Base-by-base conservation (phyloP, 306 rosid genomes). In the Luffa acutangula region DNA sequence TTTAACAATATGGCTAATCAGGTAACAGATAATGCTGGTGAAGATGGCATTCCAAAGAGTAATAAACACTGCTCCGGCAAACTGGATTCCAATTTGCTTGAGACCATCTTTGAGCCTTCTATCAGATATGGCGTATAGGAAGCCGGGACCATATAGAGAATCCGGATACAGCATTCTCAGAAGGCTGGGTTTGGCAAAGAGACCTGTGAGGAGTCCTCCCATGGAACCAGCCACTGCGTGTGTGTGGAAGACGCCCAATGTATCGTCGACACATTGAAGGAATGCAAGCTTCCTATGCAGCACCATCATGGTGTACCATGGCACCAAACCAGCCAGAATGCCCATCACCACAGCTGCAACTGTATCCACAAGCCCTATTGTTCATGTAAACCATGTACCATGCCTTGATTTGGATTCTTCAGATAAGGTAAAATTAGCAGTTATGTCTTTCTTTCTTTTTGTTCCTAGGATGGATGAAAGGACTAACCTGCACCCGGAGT, bases 241-340 rank as follows among this genome's bases (percentile, higher is more conserved):
- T 2, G 97, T 90, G 82, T 90, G 96, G 83, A 90, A 89, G 59
- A 85, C 97, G 13, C 93, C 96, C 20, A 90, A 43, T 46, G 93
- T 92, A 78, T 89, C 97, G n/a, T 90, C 97, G 31, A 90, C 93
- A 5, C 89, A 83, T 42, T 84, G 89, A 80, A 88, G 87, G 81
- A 86, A 66, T 7, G 84, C 82, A 41, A 80, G 82, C 79, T 63
- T 90, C 54, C 82, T 84, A 49, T 90, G 97, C 59, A 89, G 43
- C 3, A 92, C 86, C 91, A 90, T 90, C 97, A 90, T 92, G 14
- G 97, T 92, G 74, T 88, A 88, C 89, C 91, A 88, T 11, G 91
- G 89, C 42, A 84, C 54, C 9, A 83, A 80, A 54, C 88, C 91
- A 18, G 89, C 81, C 9, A 83, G 33, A 7, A 62, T 81, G 48